A percentile compares a stretch with the other conserved stretches of the same genome.
These are phyloP conservation scores for Leavenworthia alabamica DNA, from an alignment of 345 rosid species.

Conservation along the genomic window DNA sequence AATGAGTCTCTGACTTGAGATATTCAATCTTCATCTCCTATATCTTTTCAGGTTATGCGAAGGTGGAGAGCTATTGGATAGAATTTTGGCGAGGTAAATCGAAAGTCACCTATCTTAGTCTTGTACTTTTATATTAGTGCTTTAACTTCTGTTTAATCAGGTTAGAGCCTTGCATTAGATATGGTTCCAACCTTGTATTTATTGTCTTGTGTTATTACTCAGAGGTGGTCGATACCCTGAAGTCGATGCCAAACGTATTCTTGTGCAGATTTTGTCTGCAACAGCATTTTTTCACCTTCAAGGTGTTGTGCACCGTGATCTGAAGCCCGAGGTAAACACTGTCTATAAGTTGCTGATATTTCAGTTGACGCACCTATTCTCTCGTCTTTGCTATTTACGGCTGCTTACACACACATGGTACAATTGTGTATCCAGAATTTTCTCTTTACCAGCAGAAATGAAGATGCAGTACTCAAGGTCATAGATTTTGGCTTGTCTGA, in stretches of 20 bases:
- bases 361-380: background rate
- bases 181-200: background rate
- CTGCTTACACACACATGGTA: background rate
- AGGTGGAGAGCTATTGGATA: slow-evolving; percentile 93
- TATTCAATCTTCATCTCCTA: background rate
- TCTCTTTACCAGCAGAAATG: slow-evolving; percentile 71
- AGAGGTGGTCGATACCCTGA: slow-evolving; percentile 96
- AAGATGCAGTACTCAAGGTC: slow-evolving; percentile 80
- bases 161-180: background rate
- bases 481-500: slow-evolving; percentile 97
- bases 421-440: slow-evolving; percentile 57
- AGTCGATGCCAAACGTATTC: slow-evolving; percentile 74
- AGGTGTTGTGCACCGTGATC: slow-evolving; percentile 96
- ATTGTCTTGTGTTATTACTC: slow-evolving; percentile 20
- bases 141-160: background rate
- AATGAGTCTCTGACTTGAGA: background rate
- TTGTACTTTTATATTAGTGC: background rate
- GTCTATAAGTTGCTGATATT: background rate
- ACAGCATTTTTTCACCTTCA: slow-evolving; percentile 94
- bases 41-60: slow-evolving; percentile 67
- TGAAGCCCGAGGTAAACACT: slow-evolving; percentile 80
- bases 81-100: slow-evolving; percentile 77
- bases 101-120: slow-evolving; percentile 1
- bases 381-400: background rate
- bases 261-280: slow-evolving; percentile 73